A percentile compares a stretch with the other conserved stretches of the same genome.
Evolutionary conservation across 805 yeast species (phyloP).

Genomic region (Spathaspora girioi): DNA sequence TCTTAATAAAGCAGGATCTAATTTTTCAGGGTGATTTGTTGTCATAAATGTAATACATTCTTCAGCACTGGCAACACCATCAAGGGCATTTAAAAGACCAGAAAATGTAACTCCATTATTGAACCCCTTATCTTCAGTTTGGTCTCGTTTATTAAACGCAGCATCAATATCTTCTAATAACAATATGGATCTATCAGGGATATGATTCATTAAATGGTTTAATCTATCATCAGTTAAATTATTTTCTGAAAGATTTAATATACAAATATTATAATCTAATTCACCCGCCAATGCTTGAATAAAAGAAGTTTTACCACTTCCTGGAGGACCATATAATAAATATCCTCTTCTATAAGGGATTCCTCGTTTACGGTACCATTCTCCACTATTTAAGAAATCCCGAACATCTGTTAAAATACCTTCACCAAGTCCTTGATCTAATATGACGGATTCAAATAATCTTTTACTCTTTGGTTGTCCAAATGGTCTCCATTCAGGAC

Average conservation of each 20-base stretch:
- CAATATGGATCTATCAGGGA: conserved; percentile 84
- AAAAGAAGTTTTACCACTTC: conserved; percentile 93
- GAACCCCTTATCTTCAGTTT: conserved; percentile 72
- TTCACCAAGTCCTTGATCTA: conserved; percentile 74
- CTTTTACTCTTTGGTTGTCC: conserved; percentile 93
- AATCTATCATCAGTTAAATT: conserved; percentile 92
- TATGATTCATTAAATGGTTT: conserved; percentile 93
- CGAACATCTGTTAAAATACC: conserved; percentile 64
- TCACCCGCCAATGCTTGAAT: conserved; percentile 97
- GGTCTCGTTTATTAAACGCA: conserved; percentile 82
- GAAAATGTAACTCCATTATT: conserved; percentile 91
- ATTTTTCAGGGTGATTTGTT: conserved; percentile 90
- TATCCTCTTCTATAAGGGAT: conserved; percentile 97
- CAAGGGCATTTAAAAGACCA: conserved; percentile 88
- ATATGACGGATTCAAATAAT: conserved; percentile 75
- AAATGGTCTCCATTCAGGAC: conserved; percentile 98
- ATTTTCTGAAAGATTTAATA: conserved; percentile 83
- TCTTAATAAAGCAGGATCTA: conserved; percentile 89
- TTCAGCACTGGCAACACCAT: conserved; percentile 97
- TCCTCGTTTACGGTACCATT: conserved; percentile 95
- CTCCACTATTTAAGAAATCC: conserved; percentile 75
- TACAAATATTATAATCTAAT: conserved; percentile 91
- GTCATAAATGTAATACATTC: conserved; percentile 97
- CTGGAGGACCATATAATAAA: conserved; percentile 94
- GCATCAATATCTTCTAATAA: conserved; percentile 93